Evolutionary conservation across 1,284 basidiomycete genomes (phyloP).

Genomic region (Testicularia cyperi): DNA sequence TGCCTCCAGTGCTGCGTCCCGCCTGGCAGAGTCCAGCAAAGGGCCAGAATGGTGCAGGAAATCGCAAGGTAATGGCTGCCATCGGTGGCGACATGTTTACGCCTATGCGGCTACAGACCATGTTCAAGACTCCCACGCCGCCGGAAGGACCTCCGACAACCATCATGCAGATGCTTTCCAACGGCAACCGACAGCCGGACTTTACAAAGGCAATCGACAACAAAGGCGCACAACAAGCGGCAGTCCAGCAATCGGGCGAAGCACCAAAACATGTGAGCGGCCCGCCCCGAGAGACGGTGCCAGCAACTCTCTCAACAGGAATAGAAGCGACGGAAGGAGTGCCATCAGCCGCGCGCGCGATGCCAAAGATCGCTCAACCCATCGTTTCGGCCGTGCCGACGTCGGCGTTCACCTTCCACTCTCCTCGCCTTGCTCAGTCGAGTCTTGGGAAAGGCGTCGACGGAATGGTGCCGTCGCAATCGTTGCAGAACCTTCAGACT

Average conservation of each 20-base stretch:
- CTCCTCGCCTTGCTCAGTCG: conserved; percentile 4
- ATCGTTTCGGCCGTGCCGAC: conserved; percentile 7
- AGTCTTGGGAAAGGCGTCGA: conserved; percentile 3
- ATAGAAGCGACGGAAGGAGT: not conserved
- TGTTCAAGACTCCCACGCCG: conserved; percentile 51
- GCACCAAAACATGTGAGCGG: too few relatives aligned
- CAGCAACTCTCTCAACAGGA: not conserved
- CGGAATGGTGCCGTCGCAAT: conserved; percentile 23
- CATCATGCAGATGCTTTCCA: conserved; percentile 6
- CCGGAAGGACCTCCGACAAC: conserved; percentile 17
- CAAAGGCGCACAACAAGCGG: not conserved
- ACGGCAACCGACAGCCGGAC: not conserved
- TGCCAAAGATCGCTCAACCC: not conserved
- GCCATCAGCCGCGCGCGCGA: not conserved
- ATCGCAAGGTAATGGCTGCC: conserved; percentile 16
- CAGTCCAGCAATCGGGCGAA: not conserved
- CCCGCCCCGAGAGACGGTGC: too few relatives aligned
- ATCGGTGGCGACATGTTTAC: conserved; percentile 57
- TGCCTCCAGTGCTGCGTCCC: conserved; percentile 50
- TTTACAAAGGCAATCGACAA: not conserved
- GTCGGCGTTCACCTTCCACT: conserved; percentile 24
- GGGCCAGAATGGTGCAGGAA: conserved; percentile 12
- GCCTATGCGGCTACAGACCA: conserved; percentile 51
- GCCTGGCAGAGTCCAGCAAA: conserved; percentile 48
- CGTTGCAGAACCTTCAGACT: conserved; percentile 29